Conservation (phyloP, 2,329 filamentous ascomycete genomes). For the Ophiostoma angusticollis region DNA sequence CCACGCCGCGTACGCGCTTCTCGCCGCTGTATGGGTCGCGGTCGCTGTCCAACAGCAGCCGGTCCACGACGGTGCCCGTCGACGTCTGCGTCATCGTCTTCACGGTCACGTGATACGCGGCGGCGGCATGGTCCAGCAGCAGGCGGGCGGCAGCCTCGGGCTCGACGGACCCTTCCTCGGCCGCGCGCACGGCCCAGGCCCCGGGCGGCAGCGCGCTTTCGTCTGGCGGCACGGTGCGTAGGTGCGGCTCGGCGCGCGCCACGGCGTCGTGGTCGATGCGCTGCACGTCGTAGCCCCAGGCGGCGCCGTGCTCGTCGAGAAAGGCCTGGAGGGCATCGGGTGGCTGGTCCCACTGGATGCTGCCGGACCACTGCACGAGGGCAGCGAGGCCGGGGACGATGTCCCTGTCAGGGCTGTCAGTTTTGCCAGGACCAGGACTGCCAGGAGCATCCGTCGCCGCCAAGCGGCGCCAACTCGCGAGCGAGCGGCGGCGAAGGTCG, state of each 20-base stretch:
- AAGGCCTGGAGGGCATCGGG: slow-evolving; percentile 15
- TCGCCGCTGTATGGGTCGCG: slow-evolving; percentile 11
- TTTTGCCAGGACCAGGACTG: no score
- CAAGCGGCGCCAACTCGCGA: slow-evolving; percentile 17
- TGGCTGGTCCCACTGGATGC: slow-evolving; percentile 16
- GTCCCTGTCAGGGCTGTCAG: slow-evolving; percentile 5
- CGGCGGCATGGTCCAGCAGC: slow-evolving; percentile 4
- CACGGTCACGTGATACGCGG: no score
- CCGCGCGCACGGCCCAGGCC: slow-evolving; percentile 14
- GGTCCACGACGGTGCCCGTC: no score
- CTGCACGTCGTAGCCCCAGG: slow-evolving; percentile 19
- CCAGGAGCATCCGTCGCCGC: no score
- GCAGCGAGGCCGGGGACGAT: slow-evolving; percentile 15
- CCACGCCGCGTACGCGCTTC: slow-evolving; percentile 12
- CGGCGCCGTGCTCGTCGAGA: slow-evolving; percentile 13
- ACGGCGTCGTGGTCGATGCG: slow-evolving; percentile 13
- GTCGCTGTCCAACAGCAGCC: no score
- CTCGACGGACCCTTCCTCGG: slow-evolving; percentile 21
- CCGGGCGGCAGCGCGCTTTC: slow-evolving; percentile 10
- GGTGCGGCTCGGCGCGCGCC: slow-evolving; percentile 6
- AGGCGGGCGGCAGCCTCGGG: slow-evolving; percentile 16
- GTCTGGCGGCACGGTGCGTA: slow-evolving; percentile 11
- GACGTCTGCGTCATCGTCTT: no score
- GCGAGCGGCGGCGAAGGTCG: slow-evolving; percentile 19
- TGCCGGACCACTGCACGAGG: slow-evolving; percentile 17